Percentiles rank a stretch among this genome's conserved stretches.
Evolutionary conservation across 345 rosid genomes (phyloP).

Genomic region (Iberis pinnata): DNA sequence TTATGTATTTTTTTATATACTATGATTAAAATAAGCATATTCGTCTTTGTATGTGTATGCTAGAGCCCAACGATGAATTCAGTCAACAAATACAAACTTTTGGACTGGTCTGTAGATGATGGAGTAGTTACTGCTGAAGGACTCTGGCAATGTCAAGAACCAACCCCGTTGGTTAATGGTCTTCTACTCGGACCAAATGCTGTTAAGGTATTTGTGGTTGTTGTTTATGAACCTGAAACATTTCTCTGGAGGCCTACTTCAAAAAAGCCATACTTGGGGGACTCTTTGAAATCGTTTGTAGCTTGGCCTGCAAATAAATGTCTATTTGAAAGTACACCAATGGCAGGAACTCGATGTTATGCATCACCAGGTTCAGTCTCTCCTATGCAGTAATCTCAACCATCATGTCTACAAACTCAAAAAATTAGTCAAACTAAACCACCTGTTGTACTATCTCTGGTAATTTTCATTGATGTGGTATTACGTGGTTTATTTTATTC

Average conservation of each 20-base stretch:
- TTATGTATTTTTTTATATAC: no score
- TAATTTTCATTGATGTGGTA: no score
- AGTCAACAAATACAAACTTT: not conserved
- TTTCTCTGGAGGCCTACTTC: not conserved
- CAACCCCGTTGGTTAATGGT: not conserved
- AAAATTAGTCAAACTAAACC: no score
- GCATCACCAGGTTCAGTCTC: no score
- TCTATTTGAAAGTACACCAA: no score
- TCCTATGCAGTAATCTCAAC: no score
- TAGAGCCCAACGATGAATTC: not conserved
- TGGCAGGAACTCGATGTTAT: no score
- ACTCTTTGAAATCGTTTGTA: slow-evolving; percentile 2
- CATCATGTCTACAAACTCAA: no score
- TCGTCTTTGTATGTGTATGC: not conserved
- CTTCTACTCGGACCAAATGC: not conserved
- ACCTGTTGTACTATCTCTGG: no score
- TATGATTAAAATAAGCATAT: no score
- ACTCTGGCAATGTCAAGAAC: not conserved
- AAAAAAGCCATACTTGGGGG: not conserved
- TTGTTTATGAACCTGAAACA: not conserved
- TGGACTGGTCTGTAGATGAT: not conserved
- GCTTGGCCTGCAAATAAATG: not conserved
- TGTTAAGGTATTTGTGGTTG: not conserved
- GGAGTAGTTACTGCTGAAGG: not conserved
- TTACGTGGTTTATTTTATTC: no score